Conservation (phyloP, 176 grass and related monocot genomes). For the Oryza meyeriana region DNA sequence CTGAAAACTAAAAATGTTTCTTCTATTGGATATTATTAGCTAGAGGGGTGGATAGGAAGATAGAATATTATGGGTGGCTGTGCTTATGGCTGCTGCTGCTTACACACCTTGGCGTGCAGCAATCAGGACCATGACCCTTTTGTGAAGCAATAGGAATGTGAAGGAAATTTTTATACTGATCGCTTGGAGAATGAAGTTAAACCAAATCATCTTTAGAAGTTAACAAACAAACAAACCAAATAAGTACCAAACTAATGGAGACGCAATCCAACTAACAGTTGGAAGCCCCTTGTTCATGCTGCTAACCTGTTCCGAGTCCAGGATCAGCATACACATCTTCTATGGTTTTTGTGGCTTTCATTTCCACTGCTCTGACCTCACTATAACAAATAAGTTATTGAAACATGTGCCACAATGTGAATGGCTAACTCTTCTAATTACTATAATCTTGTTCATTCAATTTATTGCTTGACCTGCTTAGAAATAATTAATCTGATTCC, state of each 20-base stretch:
- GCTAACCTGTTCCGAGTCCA: not conserved
- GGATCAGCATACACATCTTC: not conserved
- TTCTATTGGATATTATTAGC: not conserved
- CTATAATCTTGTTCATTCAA: not conserved
- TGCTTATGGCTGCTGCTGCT: too few species aligned
- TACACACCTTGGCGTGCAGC: too few species aligned
- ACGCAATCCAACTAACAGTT: not conserved
- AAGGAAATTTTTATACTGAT: too few species aligned
- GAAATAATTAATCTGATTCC: not conserved
- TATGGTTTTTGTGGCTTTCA: too few species aligned
- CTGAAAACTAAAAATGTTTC: not conserved
- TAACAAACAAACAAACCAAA: not conserved
- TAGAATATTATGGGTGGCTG: too few species aligned
- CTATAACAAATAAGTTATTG: not conserved
- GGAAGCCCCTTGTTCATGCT: not conserved
- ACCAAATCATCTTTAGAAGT: not conserved
- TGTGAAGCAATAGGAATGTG: too few species aligned
- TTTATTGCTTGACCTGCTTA: not conserved
- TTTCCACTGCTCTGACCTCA: too few species aligned
- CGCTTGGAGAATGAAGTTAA: too few species aligned
- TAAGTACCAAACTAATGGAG: not conserved
- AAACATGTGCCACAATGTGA: not conserved
- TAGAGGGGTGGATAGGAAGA: not conserved
- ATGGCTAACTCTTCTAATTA: not conserved
- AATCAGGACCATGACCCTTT: too few species aligned